Base-by-base conservation (phyloP, 805 yeast species). In the Yamadazyma insecticola region DNA sequence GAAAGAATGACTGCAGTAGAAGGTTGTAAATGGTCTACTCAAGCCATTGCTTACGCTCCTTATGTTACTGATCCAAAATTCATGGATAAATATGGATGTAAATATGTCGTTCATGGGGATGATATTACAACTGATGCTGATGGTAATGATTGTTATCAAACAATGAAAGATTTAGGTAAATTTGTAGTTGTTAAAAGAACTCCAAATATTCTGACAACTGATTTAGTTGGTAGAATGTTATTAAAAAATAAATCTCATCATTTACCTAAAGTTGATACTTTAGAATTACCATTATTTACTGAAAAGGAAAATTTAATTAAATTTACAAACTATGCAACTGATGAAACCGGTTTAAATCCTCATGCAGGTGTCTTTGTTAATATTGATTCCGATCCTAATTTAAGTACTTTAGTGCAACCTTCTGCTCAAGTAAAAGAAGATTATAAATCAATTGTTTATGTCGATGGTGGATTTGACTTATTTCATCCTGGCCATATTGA, bases 31-130 rank as follows among this genome's bases (percentile, higher is more conserved):
- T 92, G 98, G 98, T 73, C 82, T 30, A 78, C 88, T 2, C 49
- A 63, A 26, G 76, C 82, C 0, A 72, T 90, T 12, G 71, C 78
- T 2, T 65, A 72, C 40, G 97, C 97, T 0, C 98, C 98, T 2
- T 92, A 92, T 51, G 97, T 90, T 10, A 92, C 98, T 0, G 83
- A 78, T 41, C 94, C 95, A 1, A 63, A 60, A 24, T 81, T 86
- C 31, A 73, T 88, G 86, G 87, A 83, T 45, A 44, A 65, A 16
- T 75, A 75, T 50, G 74, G 73, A 5, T 92, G 98, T 62, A 60
- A 76, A 50, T 92, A 79, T 53, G 98, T 92, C n/a, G 96, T 92
- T 8, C 98, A 92, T 56, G 98, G 98, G 5, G 98, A 92, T 57
- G 98, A 92, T 52, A 87, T 92, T 43, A 92, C 97, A 16, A 84